Evolutionary conservation across 1,284 basidiomycete species (phyloP), one percentile per base, ranked within the genome.

Genomic region (Macrocybe sp.): DNA sequence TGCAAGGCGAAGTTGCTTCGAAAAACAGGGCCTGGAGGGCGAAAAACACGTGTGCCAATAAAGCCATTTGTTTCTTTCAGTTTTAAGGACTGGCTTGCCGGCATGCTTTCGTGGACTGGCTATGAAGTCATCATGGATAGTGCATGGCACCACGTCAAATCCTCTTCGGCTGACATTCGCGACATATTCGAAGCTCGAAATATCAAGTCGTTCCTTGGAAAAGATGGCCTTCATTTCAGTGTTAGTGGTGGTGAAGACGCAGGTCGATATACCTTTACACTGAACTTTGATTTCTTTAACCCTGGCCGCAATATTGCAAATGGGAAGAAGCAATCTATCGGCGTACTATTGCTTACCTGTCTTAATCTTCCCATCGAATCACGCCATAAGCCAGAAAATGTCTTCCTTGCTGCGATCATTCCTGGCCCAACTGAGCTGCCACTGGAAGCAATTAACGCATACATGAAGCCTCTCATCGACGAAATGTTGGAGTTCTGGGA

Each of bases 241-340:
- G 8, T 45, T 5, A 42, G 46, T 16, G 48, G 51, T 14, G 46
- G 37, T n/a, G 37, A 44, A 11, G 37, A 43, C 35, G 52, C 55
- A 49, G 52, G 53, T 38, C 43, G 40, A 35, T 38, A 47, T 51
- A 32, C 49, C 36, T 61, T 40, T 40, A 42, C 49, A 9, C 54
- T 74, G 1, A 59, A 52, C 34, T 40, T 68, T 2, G 65, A 75
- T 45, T 68, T 60, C 45, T 74, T 75, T 55, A 73, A 73, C 47
- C 68, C 69, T 0, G 55, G 54, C 0, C 43, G 50, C 0, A 67
- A 62, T 41, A 66, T 62, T 41, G 45, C 37, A 16, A 49, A 60
- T 16, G 62, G 66, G 2, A 64, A 66, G 37, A 57, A 56, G 3
- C 47, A 49, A 1, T 69, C 65, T 5, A 45, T 65, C 29, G 66